phyloP scores from a whole-genome alignment of 1,284 basidiomycete genomes.

The Moesziomyces parantarcticus region DNA sequence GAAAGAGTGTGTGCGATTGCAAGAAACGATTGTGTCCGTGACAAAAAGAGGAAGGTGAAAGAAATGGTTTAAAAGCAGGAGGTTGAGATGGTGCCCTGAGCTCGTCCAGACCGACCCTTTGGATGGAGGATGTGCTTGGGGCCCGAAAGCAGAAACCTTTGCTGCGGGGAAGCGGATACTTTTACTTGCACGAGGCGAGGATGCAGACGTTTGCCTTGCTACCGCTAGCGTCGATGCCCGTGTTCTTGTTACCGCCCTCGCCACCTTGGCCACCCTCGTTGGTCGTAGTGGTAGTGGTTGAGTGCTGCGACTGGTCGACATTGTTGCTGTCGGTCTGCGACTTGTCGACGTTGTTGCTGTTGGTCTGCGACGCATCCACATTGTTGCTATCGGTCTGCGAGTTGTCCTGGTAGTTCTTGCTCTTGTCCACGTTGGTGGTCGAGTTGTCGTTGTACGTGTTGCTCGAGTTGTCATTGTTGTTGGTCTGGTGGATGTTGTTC shows the following conservation, averaged over 20 bases:
- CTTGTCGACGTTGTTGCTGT: background rate
- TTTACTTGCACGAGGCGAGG: slow-evolving; percentile 22
- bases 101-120: background rate
- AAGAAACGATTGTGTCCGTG: too few relatives aligned
- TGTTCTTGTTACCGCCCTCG: slow-evolving; percentile 15
- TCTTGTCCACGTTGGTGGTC: slow-evolving; percentile 5
- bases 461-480: slow-evolving; percentile 11
- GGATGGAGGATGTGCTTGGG: too few relatives aligned
- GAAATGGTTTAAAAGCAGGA: background rate
- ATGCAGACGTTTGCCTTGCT: slow-evolving; percentile 30
- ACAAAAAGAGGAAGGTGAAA: too few relatives aligned
- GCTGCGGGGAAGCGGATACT: too few relatives aligned
- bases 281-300: slow-evolving; percentile 2
- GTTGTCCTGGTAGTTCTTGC: slow-evolving; percentile 10
- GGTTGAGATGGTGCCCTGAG: background rate
- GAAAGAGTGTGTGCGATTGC: background rate
- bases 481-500: slow-evolving; percentile 12
- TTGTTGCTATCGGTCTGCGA: slow-evolving; percentile 15
- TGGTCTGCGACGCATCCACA: slow-evolving; percentile 7
- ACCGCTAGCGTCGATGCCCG: slow-evolving; percentile 6
- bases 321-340: slow-evolving; percentile 1
- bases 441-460: slow-evolving; percentile 1
- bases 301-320: slow-evolving; percentile 3
- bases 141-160: too few relatives aligned
- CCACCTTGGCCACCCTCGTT: slow-evolving; percentile 8